Base-by-base conservation (phyloP, 345 rosid species). In the Psidium friedrichsthalianum region DNA sequence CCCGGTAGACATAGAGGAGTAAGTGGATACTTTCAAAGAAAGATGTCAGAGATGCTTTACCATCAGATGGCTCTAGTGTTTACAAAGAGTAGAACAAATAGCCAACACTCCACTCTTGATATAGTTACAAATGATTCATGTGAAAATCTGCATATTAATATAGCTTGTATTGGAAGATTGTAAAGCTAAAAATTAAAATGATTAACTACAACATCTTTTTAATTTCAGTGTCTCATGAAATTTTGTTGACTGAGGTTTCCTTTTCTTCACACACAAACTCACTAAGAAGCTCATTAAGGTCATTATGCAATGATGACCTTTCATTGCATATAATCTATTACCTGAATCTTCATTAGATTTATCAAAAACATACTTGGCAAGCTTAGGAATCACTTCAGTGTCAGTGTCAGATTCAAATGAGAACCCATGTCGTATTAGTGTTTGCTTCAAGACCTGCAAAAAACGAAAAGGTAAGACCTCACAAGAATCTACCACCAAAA, bases 361-460 rank as follows among this genome's bases (percentile, higher is more conserved):
- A 86, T 97, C 99, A 86, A 93, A 97, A 85, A 97, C 96, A 84
- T 90, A 95, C 87, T 97, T 94, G 86, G 94, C 98, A 86, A 97
- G 98, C 92, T 97, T 95, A 14, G 99, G 98, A 88, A 95, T 97
- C 74, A 97, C 98, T 95, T 97, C 99, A 6, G 97, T 95, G 89
- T 95, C 99, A 49, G 97, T 97, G 52, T 97, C 98, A 81, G 99
- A 97, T 84, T 94, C 96, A 89, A 97, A 97, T 51, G 91, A 90
- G 90, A 93, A 97, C 22, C 99, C 98, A 90, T 97, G 99, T 59
- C 94, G 93, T 47, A 92, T 88, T 74, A 97, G 87, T 9, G 94
- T 97, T 86, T 95, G 92, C 89, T 93, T 95, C 80, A 95, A 86
- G 16, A 95, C 99, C 97, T 97, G 90, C 84, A 87, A 64, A 85